Evolutionary conservation across 805 yeast genomes (phyloP).

Genomic region (Saturnispora bothae): DNA sequence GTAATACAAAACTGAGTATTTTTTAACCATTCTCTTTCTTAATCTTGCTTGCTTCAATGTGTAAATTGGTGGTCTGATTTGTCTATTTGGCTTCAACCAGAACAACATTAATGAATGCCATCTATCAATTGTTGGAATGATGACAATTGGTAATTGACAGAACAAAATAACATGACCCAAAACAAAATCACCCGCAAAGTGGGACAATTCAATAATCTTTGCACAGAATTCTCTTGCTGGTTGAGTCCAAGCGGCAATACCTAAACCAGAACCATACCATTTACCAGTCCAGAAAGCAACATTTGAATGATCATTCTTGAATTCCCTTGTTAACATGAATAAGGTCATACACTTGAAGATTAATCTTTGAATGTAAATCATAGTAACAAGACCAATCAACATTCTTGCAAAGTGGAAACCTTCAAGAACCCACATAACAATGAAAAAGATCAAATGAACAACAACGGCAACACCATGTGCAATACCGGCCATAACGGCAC

Average conservation of each 20-base stretch:
- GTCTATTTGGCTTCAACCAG: slow-evolving; percentile 97
- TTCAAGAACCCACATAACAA: slow-evolving; percentile 95
- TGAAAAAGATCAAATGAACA: slow-evolving; percentile 76
- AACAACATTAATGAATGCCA: slow-evolving; percentile 98
- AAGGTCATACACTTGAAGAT: slow-evolving; percentile 77
- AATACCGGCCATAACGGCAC: slow-evolving; percentile 88
- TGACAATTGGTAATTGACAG: slow-evolving; percentile 78
- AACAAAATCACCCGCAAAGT: slow-evolving; percentile 93
- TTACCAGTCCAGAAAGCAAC: slow-evolving; percentile 99
- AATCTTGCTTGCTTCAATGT: slow-evolving; percentile 92
- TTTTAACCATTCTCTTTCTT: slow-evolving; percentile 95
- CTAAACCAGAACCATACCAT: slow-evolving; percentile 94
- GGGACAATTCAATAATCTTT: slow-evolving; percentile 86
- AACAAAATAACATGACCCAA: slow-evolving; percentile 85
- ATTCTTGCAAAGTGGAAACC: slow-evolving; percentile 83
- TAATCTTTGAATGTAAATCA: slow-evolving; percentile 79
- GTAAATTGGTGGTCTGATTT: slow-evolving; percentile 95
- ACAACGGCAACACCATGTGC: slow-evolving; percentile 94
- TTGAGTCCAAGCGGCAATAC: slow-evolving; percentile 89
- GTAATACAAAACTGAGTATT: slow-evolving; percentile 78
- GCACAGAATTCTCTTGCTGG: slow-evolving; percentile 94
- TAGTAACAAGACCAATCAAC: slow-evolving; percentile 76
- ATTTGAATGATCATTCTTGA: slow-evolving; percentile 89
- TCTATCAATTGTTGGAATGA: slow-evolving; percentile 82
- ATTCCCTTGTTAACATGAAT: slow-evolving; percentile 80